Base-by-base conservation (phyloP, 2,329 filamentous ascomycete species). In the Zymoseptoria brevis region DNA sequence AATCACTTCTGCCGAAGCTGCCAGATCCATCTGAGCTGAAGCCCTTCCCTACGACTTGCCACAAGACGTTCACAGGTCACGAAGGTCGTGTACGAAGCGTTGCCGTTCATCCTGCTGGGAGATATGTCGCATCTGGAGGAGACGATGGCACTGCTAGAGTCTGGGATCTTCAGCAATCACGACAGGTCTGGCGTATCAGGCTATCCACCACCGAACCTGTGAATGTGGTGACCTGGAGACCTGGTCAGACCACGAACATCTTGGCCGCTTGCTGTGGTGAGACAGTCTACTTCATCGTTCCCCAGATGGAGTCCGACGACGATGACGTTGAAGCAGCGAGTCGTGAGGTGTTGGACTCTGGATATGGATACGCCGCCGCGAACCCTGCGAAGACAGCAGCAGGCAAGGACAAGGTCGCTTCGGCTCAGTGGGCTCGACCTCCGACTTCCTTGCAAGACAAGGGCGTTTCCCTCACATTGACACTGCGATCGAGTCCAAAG, bases 131-230 rank as follows among this genome's bases (percentile, higher is more conserved):
- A 1, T 96, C 88, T 66, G 94, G 93, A 69, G 94, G 94, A 53
- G 92, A 97, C 68, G 95, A 99, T 74, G 93, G 94, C 30, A 94
- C 88, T 19, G 87, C 96, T 22, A 85, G 92, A 58, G 83, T 99
- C 22, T 97, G 93, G 92, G 88, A 94, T 62, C 81, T 96, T 58
- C 73, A 87, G 57, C 94, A 90, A 8, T 92, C 91, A 35, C 87
- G 92, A 61, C 89, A 96, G 74, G 81, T 96, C 57, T 96, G 91
- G 90, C 87, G 84, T 66, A 87, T 86, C 56, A 89, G 87, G 72
- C 77, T 97, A 55, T 89, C 86, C 66, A 83, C 84, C 54, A 88
- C 84, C 19, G 85, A 95, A 49, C 83, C 91, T 7, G 89, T 99
- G 62, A 89, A 94, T 70, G 83, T 86, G 30, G 90, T 99, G 13